Evolutionary conservation across 2,329 filamentous ascomycete genomes (phyloP).

Genomic region (Neofusicoccum sp.): DNA sequence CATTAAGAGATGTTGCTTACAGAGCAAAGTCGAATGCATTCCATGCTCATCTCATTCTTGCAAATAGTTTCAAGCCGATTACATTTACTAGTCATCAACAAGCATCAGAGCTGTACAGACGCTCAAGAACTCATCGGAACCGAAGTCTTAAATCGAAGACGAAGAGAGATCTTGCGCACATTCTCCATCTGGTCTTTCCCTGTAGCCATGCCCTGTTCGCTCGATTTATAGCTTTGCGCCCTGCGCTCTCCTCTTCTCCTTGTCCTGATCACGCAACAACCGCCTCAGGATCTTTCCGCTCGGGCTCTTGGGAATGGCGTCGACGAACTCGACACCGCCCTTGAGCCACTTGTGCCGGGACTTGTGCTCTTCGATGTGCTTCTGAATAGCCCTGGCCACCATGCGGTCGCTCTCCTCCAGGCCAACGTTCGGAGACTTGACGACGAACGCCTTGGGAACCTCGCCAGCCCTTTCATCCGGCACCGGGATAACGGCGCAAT

Average conservation of each 20-base stretch:
- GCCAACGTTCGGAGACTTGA: constrained; percentile 55
- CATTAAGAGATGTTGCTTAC: neutral
- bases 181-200: too few relatives aligned
- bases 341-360: constrained; percentile 62
- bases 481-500: constrained; percentile 75
- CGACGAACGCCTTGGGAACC: constrained; percentile 63
- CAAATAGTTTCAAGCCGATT: neutral
- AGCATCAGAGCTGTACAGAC: neutral
- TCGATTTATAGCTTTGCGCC: constrained; percentile 62
- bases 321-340: constrained; percentile 54
- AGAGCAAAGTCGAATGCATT: neutral
- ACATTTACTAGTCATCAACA: neutral
- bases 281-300: constrained; percentile 63
- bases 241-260: constrained; percentile 61
- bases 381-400: constrained; percentile 52
- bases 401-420: constrained; percentile 53
- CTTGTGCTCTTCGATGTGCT: constrained; percentile 61
- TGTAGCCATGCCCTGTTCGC: too few relatives aligned
- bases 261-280: constrained; percentile 71
- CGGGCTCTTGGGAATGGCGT: constrained; percentile 58
- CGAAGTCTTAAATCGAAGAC: too few relatives aligned
- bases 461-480: constrained; percentile 63
- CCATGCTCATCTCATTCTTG: neutral
- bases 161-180: too few relatives aligned
- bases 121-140: neutral